Evolutionary conservation across 1,284 basidiomycete species (phyloP), one percentile per base, ranked within the genome.

Genomic region (Inonotus obliquus): DNA sequence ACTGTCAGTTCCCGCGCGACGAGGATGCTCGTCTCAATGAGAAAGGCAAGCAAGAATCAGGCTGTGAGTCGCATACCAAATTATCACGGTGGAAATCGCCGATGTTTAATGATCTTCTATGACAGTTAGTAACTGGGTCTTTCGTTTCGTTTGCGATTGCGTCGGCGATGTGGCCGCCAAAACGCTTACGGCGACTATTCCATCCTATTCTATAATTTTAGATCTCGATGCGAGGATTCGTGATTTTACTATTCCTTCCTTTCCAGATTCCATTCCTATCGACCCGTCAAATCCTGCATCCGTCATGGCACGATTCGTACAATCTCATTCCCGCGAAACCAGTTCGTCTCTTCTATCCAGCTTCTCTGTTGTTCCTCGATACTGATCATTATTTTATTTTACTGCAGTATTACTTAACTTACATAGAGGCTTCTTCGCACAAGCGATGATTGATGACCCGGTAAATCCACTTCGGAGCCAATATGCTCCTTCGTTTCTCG

Each of bases 221-320:
- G 88, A 88, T 52, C 77, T 90, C 4, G 88, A 90, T 72, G 79
- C 80, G 23, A 87, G 83, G 72, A 81, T 90, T 13, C 81, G 85
- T 54, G 85, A 89, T 63, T 86, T 85, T 65, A 77, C 81, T 17
- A 72, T 87, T 37, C 81, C 84, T n/a, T 76, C 79, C 25, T 70
- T 70, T 41, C 71, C 76, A 17, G 75, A 75, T 2, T 73, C 72
- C 21, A 67, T 73, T 47, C 17, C 63, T 1, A 38, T 69, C 2
- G 70, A 72, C 21, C 63, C 66, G 23, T 9, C 65, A 52, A 57
- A 57, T 44, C 62, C 78, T n/a, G 65, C 72, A 0, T 70, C 74
- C n/a, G 76, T 76, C 7, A 80, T 84, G 71, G 73, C 79, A 65
- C 71, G 79, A 68, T 81, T 81, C 73, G 75, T 81, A 64, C 69